Base-by-base conservation (phyloP, 192 early-diverging fungal genomes). In the Mortierella hygrophila region DNA sequence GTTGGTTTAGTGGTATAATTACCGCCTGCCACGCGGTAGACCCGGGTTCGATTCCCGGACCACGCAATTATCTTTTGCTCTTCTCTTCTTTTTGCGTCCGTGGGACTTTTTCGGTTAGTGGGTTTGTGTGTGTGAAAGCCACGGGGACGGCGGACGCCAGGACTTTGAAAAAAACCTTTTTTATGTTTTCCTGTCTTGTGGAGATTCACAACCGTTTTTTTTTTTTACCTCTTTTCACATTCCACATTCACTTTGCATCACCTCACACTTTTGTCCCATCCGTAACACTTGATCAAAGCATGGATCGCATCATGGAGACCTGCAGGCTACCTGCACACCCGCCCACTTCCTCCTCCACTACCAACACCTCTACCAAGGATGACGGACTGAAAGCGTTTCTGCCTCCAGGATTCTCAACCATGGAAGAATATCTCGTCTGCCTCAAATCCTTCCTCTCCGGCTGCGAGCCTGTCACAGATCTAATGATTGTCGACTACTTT, bases 31-130 rank as follows among this genome's bases (percentile, higher is more conserved):
- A 94, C 93, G 93, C 93, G 89, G 91, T 90, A 90, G 93, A 92
- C 92, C 92, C 92, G 93, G 92, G 93, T 94, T 94, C 93, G 93
- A 94, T 93, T 93, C 93, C 91, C 93, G 93, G 93, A 87, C 91
- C 82, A 85, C 91, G 93, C 93, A 93, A 42, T 71, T 29, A 60
- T 69, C n/a, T 79, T 80, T 70, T 80, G 47, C 20, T 46, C 42
- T 44, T 23, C 63, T 63, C 16, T 79, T 79, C 54, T 74, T 16
- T 52, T 52, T 21, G 1, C 15, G 18, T 5, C 49, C 6, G 23
- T 57, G 55, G 9, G n/a, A 57, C 55, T 29, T 42, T 41, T 1
- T 41, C 7, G 18, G 29, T 41, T 18, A 32, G 15, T 20, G 21
- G 8, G 18, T 32, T 73, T 49, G 44, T n/a, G 21, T 38, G 21